A percentile compares a stretch with the other conserved stretches of the same genome.
phyloP scores from a whole-genome alignment of 2,329 filamentous ascomycete genomes.

The Fusarium redolens region DNA sequence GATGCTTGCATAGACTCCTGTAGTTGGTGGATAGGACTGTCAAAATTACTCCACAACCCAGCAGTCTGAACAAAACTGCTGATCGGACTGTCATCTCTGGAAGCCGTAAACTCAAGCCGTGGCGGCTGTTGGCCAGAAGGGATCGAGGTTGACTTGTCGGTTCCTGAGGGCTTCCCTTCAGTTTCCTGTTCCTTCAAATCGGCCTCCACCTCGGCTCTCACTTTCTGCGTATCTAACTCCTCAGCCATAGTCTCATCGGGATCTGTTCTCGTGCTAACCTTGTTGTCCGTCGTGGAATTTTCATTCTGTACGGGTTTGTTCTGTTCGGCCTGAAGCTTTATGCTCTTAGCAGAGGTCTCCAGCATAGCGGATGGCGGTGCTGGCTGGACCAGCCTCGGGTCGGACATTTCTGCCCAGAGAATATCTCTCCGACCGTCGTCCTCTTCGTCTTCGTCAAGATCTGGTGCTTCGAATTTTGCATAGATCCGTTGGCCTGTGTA shows the following conservation, averaged over 20 bases:
- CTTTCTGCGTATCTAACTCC: slow-evolving; percentile 46
- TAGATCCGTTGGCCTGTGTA: slow-evolving; percentile 79
- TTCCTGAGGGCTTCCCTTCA: slow-evolving; percentile 19
- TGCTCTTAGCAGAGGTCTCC: slow-evolving; percentile 37
- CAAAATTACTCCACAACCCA: background rate
- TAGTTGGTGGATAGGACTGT: slow-evolving; percentile 37
- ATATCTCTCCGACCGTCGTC: slow-evolving; percentile 73
- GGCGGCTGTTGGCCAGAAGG: slow-evolving; percentile 45
- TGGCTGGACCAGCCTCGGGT: slow-evolving; percentile 71
- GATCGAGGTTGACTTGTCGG: slow-evolving; percentile 43
- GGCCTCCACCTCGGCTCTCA: slow-evolving; percentile 43
- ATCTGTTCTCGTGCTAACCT: slow-evolving; percentile 44
- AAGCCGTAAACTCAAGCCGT: slow-evolving; percentile 33
- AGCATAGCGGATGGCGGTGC: slow-evolving; percentile 45
- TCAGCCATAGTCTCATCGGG: slow-evolving; percentile 39
- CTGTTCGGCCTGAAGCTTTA: slow-evolving; percentile 39
- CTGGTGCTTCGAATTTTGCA: slow-evolving; percentile 80
- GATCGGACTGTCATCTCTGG: slow-evolving; percentile 37
- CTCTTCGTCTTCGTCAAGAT: slow-evolving; percentile 65
- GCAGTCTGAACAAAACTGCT: slow-evolving; percentile 40
- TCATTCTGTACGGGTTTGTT: slow-evolving; percentile 18
- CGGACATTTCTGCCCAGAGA: slow-evolving; percentile 71
- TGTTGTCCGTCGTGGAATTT: slow-evolving; percentile 29
- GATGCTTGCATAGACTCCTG: slow-evolving; percentile 28
- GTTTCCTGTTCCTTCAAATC: slow-evolving; percentile 35